These are phyloP conservation scores for Aphanomyces stellatus DNA, from an alignment of 352 stramenopile genomes.

Conservation along the genomic window DNA sequence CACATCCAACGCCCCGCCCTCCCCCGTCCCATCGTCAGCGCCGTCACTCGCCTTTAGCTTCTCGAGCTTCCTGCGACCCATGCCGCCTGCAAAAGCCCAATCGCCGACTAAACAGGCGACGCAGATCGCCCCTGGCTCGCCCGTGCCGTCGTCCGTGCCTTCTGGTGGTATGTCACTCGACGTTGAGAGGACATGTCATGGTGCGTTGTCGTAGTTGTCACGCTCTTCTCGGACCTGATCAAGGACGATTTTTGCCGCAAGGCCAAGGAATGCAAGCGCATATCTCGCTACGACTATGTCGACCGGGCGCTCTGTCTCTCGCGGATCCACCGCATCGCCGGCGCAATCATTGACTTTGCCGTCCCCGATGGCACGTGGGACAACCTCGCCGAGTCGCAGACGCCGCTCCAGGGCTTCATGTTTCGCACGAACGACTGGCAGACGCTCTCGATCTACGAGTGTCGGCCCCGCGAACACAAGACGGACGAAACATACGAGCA, in stretches of 20 bases:
- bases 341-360: neutral
- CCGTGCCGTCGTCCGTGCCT: constrained; percentile 11
- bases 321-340: neutral
- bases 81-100: neutral
- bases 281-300: constrained; percentile 16
- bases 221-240: constrained; percentile 18
- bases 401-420: constrained; percentile 4
- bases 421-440: constrained; percentile 1
- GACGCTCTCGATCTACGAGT: constrained; percentile 5
- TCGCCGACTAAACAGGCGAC: neutral
- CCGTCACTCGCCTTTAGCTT: too few species aligned
- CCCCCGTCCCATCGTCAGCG: constrained; percentile 4
- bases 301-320: neutral
- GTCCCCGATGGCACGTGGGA: neutral
- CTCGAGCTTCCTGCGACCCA: neutral
- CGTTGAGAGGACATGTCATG: neutral
- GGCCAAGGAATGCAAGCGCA: constrained; percentile 12
- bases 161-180: constrained; percentile 1
- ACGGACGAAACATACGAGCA: constrained; percentile 16
- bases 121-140: constrained; percentile 1
- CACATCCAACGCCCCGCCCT: too few species aligned
- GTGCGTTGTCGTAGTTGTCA: neutral
- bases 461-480: neutral
- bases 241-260: constrained; percentile 1
- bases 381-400: neutral